A percentile compares a stretch with the other conserved stretches of the same genome.
Conservation (phyloP, 1,284 basidiomycete species). For the Trametes pubescens region DNA sequence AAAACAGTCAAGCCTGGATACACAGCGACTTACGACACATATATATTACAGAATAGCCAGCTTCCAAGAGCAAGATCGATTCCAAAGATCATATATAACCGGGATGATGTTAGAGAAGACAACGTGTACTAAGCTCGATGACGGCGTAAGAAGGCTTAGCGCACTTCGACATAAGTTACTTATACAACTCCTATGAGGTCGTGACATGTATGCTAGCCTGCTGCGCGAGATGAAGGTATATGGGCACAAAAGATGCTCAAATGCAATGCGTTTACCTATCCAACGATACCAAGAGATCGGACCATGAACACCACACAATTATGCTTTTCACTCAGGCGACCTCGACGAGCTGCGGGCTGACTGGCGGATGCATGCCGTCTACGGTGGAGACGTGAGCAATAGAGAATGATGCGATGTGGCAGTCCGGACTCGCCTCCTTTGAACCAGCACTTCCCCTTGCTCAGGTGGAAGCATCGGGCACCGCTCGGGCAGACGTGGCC, state of each 20-base stretch:
- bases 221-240: constrained; percentile 3
- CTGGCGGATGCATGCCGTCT: constrained; percentile 38
- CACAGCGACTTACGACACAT: neutral
- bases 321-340: constrained; percentile 7
- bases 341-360: constrained; percentile 12
- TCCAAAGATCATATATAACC: neutral
- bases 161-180: constrained; percentile 25
- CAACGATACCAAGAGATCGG: constrained; percentile 3
- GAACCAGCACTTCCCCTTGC: constrained; percentile 81
- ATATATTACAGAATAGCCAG: neutral
- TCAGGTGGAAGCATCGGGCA: constrained; percentile 54
- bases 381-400: neutral
- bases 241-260: constrained; percentile 6
- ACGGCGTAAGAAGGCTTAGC: constrained; percentile 21
- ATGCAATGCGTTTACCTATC: constrained; percentile 18
- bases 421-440: constrained; percentile 67
- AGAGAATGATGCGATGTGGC: neutral
- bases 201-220: constrained; percentile 4
- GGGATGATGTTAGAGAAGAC: neutral
- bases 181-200: constrained; percentile 7
- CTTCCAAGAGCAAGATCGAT: too few relatives aligned
- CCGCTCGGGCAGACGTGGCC: constrained; percentile 84
- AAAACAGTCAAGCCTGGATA: neutral
- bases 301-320: too few relatives aligned
- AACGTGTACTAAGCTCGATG: constrained; percentile 1